Evolutionary conservation across 192 early-diverging fungal species (phyloP), one percentile per base, ranked within the genome.

Genomic region (Linderina pennispora): DNA sequence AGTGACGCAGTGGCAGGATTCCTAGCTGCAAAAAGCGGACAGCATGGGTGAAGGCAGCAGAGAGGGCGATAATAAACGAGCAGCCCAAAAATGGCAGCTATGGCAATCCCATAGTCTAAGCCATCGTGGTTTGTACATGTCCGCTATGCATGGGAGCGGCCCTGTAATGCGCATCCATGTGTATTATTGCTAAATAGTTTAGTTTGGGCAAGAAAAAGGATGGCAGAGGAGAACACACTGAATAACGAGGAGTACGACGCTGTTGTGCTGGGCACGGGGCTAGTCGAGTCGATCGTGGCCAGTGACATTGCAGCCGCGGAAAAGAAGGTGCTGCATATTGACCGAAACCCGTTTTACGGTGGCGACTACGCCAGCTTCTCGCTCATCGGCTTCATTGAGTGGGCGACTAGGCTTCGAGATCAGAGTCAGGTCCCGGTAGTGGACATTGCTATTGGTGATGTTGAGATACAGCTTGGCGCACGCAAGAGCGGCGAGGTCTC

Each of bases 191-290:
- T n/a, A n/a, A n/a, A n/a, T n/a, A n/a, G n/a, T n/a, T n/a, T n/a
- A n/a, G n/a, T n/a, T n/a, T n/a, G n/a, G n/a, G n/a, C n/a, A n/a
- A n/a, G n/a, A n/a, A n/a, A n/a, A n/a, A n/a, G n/a, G n/a, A n/a
- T n/a, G n/a, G n/a, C n/a, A n/a, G n/a, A n/a, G 5, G 43, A 45
- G 6, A 32, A 23, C 20, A 33, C 39, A 26, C 56, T 72, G 9
- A 68, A 77, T 18, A 56, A 77, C 16, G 77, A 75, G 25, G 49
- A 73, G 36, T 92, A 82, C 65, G 90, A 95, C 34, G 76, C 73
- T 38, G 80, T 92, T 31, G 68, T 95, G n/a, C 68, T 95, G 13
- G 92, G 92, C 18, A 95, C 92, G 4, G 92, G 92, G 7, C 63
- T 89, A 23, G 57, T 77, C 20, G 84, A 95, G 48, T 76, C 89